Percentiles rank a stretch among this genome's conserved stretches.
phyloP scores from a whole-genome alignment of 164 flowering plant species.

The Berberis thunbergii region DNA sequence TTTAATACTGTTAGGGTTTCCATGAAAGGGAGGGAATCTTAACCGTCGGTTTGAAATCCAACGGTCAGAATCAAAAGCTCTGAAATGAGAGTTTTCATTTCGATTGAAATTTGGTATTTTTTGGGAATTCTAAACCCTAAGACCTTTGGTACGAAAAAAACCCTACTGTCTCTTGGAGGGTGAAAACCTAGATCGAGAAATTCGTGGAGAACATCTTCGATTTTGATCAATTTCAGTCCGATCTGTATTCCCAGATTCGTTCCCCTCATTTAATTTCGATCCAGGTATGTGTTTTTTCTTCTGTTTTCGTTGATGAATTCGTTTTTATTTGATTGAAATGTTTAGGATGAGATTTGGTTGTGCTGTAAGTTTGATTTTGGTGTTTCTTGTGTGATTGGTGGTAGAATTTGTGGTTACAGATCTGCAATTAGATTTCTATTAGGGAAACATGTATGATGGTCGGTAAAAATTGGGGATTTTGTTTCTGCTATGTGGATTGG shows the following conservation, averaged over 20 bases:
- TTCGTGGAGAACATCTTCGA: neutral
- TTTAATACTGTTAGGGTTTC: conserved; percentile 11
- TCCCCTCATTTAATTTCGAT: conserved; percentile 6
- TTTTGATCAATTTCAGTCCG: neutral
- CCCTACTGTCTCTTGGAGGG: conserved; percentile 39
- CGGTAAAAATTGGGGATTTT: conserved; percentile 30
- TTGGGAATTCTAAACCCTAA: conserved; percentile 34
- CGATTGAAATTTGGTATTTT: conserved; percentile 13
- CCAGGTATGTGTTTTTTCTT: conserved; percentile 29
- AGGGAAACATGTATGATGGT: conserved; percentile 39
- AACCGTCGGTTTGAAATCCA: conserved; percentile 14
- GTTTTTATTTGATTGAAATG: conserved; percentile 7
- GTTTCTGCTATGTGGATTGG: conserved; percentile 24
- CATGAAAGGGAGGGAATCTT: neutral
- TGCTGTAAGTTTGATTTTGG: conserved; percentile 8
- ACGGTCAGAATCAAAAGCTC: conserved; percentile 8
- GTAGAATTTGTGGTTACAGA: conserved; percentile 24
- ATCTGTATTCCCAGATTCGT: conserved; percentile 1
- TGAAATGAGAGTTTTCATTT: conserved; percentile 10
- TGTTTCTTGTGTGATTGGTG: conserved; percentile 8
- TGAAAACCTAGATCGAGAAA: conserved; percentile 17
- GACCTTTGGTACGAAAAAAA: conserved; percentile 34
- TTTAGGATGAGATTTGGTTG: conserved; percentile 10
- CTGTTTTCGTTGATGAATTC: conserved; percentile 3
- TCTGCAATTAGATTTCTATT: conserved; percentile 28